Conservation (phyloP, 495 filamentous ascomycete genomes). For the Penicillium malachiteum region DNA sequence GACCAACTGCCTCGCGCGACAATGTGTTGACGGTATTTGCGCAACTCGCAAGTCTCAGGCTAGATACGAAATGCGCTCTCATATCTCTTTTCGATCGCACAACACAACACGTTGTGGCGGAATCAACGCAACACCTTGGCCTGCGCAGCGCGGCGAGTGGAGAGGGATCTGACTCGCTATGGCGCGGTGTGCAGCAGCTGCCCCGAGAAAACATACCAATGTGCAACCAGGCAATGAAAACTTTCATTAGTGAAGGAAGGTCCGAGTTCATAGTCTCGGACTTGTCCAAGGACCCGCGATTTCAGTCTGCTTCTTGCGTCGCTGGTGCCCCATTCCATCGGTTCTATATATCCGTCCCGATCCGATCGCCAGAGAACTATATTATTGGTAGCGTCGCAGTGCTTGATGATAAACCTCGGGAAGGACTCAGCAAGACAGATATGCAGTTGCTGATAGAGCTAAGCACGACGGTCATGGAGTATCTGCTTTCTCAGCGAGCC, state of each 20-base stretch:
- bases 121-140: conserved; percentile 43
- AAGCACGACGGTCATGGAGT: conserved; percentile 52
- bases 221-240: conserved; percentile 32
- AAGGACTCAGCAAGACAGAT: conserved; percentile 18
- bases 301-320: conserved; percentile 30
- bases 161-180: conserved; percentile 27
- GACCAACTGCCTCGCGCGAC: conserved; percentile 16
- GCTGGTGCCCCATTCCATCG: conserved; percentile 26
- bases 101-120: conserved; percentile 51
- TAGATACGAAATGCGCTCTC: conserved; percentile 38
- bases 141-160: conserved; percentile 31
- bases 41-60: conserved; percentile 41
- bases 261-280: conserved; percentile 34
- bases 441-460: conserved; percentile 33
- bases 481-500: conserved; percentile 52
- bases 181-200: conserved; percentile 38
- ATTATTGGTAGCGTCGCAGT: conserved; percentile 64
- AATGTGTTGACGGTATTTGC: conserved; percentile 44
- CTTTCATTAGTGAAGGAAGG: conserved; percentile 29
- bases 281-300: conserved; percentile 27
- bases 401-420: conserved; percentile 42
- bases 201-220: conserved; percentile 16
- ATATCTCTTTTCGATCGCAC: conserved; percentile 26
- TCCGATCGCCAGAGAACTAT: conserved; percentile 57
- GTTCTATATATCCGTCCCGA: conserved; percentile 38